A percentile compares a stretch with the other conserved stretches of the same genome.
Conservation (phyloP, 1,284 basidiomycete species). For the Ustilago hordei region DNA sequence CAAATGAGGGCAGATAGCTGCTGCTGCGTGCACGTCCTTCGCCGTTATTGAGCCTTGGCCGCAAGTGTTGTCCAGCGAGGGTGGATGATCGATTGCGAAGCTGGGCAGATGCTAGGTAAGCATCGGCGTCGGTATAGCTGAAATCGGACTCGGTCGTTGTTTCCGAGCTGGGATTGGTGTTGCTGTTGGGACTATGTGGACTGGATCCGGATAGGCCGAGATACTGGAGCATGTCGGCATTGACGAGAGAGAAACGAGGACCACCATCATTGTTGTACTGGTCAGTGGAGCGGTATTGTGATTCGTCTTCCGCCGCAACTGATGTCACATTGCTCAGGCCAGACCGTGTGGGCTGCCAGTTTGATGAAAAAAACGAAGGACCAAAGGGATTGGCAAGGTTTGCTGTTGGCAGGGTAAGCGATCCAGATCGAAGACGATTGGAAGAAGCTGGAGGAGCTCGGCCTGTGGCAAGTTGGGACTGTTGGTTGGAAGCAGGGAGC, state of each 20-base stretch:
- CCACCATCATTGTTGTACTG: slow-evolving; percentile 8
- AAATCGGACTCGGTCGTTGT: slow-evolving; percentile 9
- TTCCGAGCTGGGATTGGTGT: neutral
- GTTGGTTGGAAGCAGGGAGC: neutral
- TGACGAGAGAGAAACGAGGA: slow-evolving; percentile 38
- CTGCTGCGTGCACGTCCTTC: slow-evolving; percentile 49
- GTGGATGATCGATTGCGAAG: slow-evolving; percentile 44
- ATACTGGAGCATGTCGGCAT: slow-evolving; percentile 58
- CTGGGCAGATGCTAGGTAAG: slow-evolving; percentile 23
- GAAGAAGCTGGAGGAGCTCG: slow-evolving; percentile 18
- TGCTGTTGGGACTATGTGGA: neutral
- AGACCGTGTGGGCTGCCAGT: slow-evolving; percentile 50
- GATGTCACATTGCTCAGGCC: slow-evolving; percentile 50
- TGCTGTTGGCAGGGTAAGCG: slow-evolving; percentile 40
- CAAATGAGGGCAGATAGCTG: slow-evolving; percentile 47
- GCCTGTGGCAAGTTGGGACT: neutral
- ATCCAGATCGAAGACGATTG: slow-evolving; percentile 50
- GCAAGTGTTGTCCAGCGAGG: slow-evolving; percentile 32
- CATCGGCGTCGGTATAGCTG: slow-evolving; percentile 18
- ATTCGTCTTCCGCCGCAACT: slow-evolving; percentile 23
- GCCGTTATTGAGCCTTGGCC: slow-evolving; percentile 29
- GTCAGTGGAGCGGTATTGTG: neutral
- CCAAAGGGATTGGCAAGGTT: slow-evolving; percentile 54
- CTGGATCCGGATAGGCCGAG: slow-evolving; percentile 49
- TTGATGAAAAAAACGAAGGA: slow-evolving; percentile 57